Base-by-base conservation (phyloP, 202 grass and related monocot species). In the Bolboschoenoplectus hybrid region DNA sequence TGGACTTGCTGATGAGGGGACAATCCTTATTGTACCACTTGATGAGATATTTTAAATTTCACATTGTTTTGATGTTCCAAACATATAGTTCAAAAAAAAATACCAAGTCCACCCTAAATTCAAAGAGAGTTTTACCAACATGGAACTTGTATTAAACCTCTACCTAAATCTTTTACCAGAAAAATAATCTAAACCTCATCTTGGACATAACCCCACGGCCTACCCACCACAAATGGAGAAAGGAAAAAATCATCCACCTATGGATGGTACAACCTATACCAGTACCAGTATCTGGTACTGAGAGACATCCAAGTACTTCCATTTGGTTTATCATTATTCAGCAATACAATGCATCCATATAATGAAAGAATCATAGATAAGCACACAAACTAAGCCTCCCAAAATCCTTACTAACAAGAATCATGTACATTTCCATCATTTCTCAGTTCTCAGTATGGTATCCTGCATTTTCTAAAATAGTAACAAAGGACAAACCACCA, bases 401-500 rank as follows among this genome's bases (percentile, higher is more conserved):
- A 34, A 52, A 52, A 52, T 20, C 44, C 45, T 74, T 50, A 51
- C 45, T n/a, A 5, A 14, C 9, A 52, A 74, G 26, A 75, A 75
- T 13, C 10, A 7, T 14, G 5, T 44, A 16, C n/a, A 43, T 17
- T 44, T 70, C 39, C 38, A 53, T 35, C 47, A 75, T 75, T 2
- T 75, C 47, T 75, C 47, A 76, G 7, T 76, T 76, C 47, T 53
- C 26, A 7, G 9, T 53, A 76, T 36, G 47, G 72, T 53, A 51
- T 52, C 4, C 3, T 6, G 10, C 11, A 53, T 76, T 53, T 76
- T 53, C 47, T 53, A 76, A 26, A 26, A 53, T 13, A 76, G 47
- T 34, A 47, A 76, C 19, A 74, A 75, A 75, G 45, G 36, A 76
- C n/a, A 76, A 52, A 16, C 47, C 5, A 75, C 46, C 69, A 4